Conservation (phyloP, 2,329 filamentous ascomycete genomes). For the Colletotrichum simmondsii region DNA sequence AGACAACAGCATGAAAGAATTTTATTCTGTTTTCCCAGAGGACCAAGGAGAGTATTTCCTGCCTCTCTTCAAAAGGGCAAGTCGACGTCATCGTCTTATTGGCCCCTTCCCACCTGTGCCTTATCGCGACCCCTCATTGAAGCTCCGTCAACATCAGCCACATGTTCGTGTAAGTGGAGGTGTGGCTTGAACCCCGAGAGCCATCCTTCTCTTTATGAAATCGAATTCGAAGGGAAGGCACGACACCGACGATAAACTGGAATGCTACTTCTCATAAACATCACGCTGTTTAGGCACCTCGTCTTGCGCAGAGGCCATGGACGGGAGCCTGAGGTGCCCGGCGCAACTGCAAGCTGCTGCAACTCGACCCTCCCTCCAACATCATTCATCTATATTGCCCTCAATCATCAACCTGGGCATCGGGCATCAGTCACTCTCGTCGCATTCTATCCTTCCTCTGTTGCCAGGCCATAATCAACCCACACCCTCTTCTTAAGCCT, state of each 20-base stretch:
- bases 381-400: not conserved
- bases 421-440: not conserved
- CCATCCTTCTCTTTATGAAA: not conserved
- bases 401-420: not conserved
- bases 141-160: not conserved
- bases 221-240: not conserved
- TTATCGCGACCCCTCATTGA: not conserved
- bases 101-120: not conserved
- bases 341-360: not conserved
- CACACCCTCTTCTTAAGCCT: not conserved
- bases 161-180: not conserved
- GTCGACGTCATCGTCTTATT: constrained; percentile 4
- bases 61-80: not conserved
- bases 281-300: not conserved
- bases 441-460: not conserved
- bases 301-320: not conserved
- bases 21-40: not conserved
- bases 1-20: too few relatives aligned
- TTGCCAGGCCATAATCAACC: not conserved
- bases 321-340: not conserved
- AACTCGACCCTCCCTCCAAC: not conserved
- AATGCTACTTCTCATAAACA: not conserved
- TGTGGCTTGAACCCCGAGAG: not conserved
- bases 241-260: not conserved
- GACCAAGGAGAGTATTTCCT: not conserved